Evolutionary conservation across 2,329 filamentous ascomycete species (phyloP), one percentile per base, ranked within the genome.

Genomic region (Hypocreales sp.): DNA sequence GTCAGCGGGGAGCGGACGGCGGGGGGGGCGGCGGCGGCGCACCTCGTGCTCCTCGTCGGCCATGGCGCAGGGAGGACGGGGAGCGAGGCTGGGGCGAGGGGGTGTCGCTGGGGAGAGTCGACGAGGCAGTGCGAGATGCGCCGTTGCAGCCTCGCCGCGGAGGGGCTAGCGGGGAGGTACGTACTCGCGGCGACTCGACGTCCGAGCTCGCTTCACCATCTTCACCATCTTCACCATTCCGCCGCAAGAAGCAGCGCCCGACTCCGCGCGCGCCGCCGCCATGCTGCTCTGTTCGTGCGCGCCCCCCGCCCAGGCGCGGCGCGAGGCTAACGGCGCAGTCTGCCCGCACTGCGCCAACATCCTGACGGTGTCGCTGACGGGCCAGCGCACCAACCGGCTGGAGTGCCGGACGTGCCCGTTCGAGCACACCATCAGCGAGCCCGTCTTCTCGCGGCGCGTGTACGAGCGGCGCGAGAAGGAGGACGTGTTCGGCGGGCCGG

Each of bases 351-450:
- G 81, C 64, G 74, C 74, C 53, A 90, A 87, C 60, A 74, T 83
- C 53, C 72, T 90, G 46, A 82, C 78, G 45, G 75, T 87, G 43
- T 73, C 72, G 33, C 49, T 60, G 26, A 64, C 63, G 37, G 61
- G 58, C 36, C 60, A 56, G 26, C 61, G 64, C 32, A 58, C 56
- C 43, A 94, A 94, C 61, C 78, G 84, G 31, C 83, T 95, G 54
- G 83, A 92, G 56, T 98, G 90, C 60, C 80, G 83, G 32, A 92
- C 84, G 31, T 98, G 90, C 43, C 87, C 90, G 4, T 98, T 92
- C 60, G 76, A 92, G 51, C 84, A 83, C 54, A 61, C 79, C 31
- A 76, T 95, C 45, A 74, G 76, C 39, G 69, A 76, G 43, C 72
- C 75, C 34, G 79, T 83, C 55, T 93, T 73, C 56, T 75, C 66